These are phyloP conservation scores for Postia placenta DNA, from an alignment of 768 basidiomycete genomes.

Conservation along the genomic window DNA sequence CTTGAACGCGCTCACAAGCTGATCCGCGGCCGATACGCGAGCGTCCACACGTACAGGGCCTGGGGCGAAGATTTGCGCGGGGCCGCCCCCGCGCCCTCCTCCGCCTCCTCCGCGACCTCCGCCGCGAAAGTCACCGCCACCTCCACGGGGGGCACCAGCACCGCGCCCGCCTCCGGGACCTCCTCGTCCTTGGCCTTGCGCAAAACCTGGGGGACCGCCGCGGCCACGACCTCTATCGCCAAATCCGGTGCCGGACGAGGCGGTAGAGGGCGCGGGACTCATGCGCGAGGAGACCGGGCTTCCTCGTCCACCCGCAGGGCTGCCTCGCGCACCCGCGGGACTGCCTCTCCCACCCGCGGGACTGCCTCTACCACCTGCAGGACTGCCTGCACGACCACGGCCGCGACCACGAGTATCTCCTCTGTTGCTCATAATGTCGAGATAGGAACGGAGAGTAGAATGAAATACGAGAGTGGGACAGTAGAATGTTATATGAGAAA, in stretches of 20 bases:
- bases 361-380: constrained; percentile 7
- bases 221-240: constrained; percentile 3
- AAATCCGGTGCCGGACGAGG: constrained; percentile 2
- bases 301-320: neutral
- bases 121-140: constrained; percentile 5
- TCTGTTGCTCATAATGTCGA: neutral
- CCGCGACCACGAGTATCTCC: too few species aligned
- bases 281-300: constrained; percentile 1
- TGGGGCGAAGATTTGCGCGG: constrained; percentile 10
- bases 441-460: neutral
- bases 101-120: constrained; percentile 6
- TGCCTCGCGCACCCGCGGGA: constrained; percentile 6
- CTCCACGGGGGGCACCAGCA: constrained; percentile 4
- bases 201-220: neutral
- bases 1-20: constrained; percentile 25
- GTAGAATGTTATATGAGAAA: too few species aligned
- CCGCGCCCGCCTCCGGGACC: constrained; percentile 1
- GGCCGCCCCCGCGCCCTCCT: constrained; percentile 9
- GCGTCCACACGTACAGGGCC: constrained; percentile 5
- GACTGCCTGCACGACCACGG: neutral
- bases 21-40: constrained; percentile 8
- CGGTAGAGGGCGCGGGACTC: constrained; percentile 3
- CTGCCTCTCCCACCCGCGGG: neutral
- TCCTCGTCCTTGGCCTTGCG: neutral
- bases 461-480: too few species aligned